Conservation (phyloP, 768 basidiomycete species). For the Serendipita vermifera region DNA sequence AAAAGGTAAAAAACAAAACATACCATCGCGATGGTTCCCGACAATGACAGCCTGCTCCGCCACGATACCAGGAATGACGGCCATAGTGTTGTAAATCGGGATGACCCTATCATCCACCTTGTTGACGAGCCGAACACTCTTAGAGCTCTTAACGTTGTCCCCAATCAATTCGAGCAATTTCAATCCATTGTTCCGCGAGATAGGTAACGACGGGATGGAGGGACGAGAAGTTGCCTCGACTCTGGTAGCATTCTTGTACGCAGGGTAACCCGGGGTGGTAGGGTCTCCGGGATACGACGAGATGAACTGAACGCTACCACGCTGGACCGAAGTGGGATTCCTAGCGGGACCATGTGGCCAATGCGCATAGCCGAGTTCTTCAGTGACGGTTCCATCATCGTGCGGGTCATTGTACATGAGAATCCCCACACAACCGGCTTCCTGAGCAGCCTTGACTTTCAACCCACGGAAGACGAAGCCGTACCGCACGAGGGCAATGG, state of each 20-base stretch:
- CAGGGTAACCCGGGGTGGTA: constrained; percentile 75
- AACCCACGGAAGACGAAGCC: constrained; percentile 70
- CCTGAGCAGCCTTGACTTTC: constrained; percentile 76
- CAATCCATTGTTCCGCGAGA: constrained; percentile 75
- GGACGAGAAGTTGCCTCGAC: constrained; percentile 35
- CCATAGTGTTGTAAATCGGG: constrained; percentile 86
- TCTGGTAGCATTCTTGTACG: constrained; percentile 70
- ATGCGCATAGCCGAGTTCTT: constrained; percentile 58
- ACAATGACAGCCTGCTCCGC: constrained; percentile 75
- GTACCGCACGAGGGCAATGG: constrained; percentile 69
- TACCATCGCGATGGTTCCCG: constrained; percentile 75
- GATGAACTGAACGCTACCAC: constrained; percentile 69
- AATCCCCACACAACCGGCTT: constrained; percentile 62
- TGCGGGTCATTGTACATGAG: constrained; percentile 78
- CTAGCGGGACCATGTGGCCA: constrained; percentile 39
- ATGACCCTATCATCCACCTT: constrained; percentile 69
- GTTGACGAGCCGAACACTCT: constrained; percentile 44
- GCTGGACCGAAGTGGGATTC: constrained; percentile 70
- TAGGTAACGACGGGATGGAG: constrained; percentile 72
- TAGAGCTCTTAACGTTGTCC: constrained; percentile 31
- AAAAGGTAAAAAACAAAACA: background rate
- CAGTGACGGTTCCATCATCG: constrained; percentile 70
- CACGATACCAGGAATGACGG: constrained; percentile 68
- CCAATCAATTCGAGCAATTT: constrained; percentile 39
- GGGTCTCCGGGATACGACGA: constrained; percentile 62